Percentiles rank a stretch among this genome's conserved stretches.
Evolutionary conservation across 2,329 filamentous ascomycete species (phyloP).

Genomic region (Phaeosphaeriaceae sp.): DNA sequence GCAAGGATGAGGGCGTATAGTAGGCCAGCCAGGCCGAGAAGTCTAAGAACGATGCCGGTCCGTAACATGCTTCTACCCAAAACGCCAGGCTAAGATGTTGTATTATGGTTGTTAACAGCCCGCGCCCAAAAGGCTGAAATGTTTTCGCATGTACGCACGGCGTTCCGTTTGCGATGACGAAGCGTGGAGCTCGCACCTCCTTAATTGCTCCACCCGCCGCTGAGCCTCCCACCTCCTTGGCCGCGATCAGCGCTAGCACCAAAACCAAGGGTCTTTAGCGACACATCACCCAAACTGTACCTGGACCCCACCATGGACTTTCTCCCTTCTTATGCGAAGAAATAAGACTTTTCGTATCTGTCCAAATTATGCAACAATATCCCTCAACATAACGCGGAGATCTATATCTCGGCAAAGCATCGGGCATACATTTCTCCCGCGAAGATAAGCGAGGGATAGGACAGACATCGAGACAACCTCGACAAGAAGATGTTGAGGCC

Average conservation of each 20-base stretch:
- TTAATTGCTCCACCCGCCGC: neutral
- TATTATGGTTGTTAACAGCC: neutral
- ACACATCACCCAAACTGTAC: neutral
- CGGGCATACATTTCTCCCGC: too few species aligned
- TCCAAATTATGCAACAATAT: too few species aligned
- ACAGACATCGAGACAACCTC: too few species aligned
- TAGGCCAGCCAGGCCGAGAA: slow-evolving; percentile 4
- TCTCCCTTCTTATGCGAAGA: too few species aligned
- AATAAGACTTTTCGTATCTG: too few species aligned
- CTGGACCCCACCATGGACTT: neutral
- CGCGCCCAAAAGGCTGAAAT: neutral
- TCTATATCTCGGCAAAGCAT: too few species aligned
- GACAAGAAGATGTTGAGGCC: too few species aligned
- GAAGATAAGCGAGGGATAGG: too few species aligned
- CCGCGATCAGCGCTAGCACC: neutral
- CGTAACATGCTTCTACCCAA: slow-evolving; percentile 5
- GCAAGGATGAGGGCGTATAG: slow-evolving; percentile 10
- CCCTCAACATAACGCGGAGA: too few species aligned
- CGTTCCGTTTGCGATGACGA: neutral
- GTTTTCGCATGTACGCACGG: neutral
- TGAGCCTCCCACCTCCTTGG: neutral
- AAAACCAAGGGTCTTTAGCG: neutral
- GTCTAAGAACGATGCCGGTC: slow-evolving; percentile 1
- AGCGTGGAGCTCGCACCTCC: neutral
- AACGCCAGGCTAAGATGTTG: neutral